phyloP scores from a whole-genome alignment of 768 basidiomycete genomes.

The Lactarius trivialis region DNA sequence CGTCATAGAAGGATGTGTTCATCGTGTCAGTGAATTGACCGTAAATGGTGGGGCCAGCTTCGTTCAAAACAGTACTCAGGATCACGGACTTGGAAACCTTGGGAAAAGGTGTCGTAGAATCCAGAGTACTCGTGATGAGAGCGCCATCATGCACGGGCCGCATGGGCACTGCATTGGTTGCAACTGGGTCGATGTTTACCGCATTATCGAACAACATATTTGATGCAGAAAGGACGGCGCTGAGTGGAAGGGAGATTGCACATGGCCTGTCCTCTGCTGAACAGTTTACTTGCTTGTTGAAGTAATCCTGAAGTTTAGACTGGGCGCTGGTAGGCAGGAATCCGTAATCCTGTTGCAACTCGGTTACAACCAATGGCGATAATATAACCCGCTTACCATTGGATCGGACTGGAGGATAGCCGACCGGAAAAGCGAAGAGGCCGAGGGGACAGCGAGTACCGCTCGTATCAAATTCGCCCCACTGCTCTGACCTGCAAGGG shows the following conservation, averaged over 20 bases:
- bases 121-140: slow-evolving; percentile 62
- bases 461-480: slow-evolving; percentile 76
- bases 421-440: slow-evolving; percentile 62
- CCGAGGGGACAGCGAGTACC: slow-evolving; percentile 66
- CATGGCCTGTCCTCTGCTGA: slow-evolving; percentile 42
- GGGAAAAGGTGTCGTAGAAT: slow-evolving; percentile 55
- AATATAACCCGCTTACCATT: slow-evolving; percentile 45
- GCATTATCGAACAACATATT: slow-evolving; percentile 39
- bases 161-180: slow-evolving; percentile 50
- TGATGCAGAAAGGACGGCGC: slow-evolving; percentile 50
- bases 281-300: slow-evolving; percentile 45
- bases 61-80: slow-evolving; percentile 63
- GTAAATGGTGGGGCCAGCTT: slow-evolving; percentile 64
- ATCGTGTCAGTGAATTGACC: slow-evolving; percentile 36
- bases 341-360: slow-evolving; percentile 53
- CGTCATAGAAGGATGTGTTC: slow-evolving; percentile 33
- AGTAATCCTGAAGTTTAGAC: slow-evolving; percentile 44
- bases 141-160: slow-evolving; percentile 61
- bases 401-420: slow-evolving; percentile 86
- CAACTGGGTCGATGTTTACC: slow-evolving; percentile 42
- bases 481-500: slow-evolving; percentile 76
- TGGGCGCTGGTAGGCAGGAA: slow-evolving; percentile 55
- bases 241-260: slow-evolving; percentile 42
- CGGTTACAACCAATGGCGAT: neutral
- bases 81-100: slow-evolving; percentile 58